Evolutionary conservation across 176 grass and related monocot genomes (phyloP).

Genomic region (Cymbopogon citratus): DNA sequence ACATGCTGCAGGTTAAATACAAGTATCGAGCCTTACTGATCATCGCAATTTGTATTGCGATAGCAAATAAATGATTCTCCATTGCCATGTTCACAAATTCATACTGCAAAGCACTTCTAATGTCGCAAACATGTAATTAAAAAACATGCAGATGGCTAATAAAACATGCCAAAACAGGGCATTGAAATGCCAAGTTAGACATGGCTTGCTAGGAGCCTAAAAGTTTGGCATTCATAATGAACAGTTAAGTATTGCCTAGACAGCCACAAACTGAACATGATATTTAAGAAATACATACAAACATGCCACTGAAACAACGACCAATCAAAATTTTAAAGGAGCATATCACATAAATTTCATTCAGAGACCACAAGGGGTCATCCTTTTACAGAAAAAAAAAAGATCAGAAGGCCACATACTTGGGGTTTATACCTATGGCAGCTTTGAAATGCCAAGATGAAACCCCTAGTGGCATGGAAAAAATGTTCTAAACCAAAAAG

Average conservation of each 20-base stretch:
- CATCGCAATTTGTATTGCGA: background rate
- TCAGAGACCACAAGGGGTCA: background rate
- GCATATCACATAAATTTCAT: background rate
- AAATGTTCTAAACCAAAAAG: no score
- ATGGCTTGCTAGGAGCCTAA: background rate
- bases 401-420: background rate
- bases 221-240: background rate
- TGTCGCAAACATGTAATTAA: background rate
- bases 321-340: background rate
- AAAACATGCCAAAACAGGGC: background rate
- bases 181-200: background rate
- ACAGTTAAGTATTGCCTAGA: constrained; percentile 16
- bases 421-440: background rate
- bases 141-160: background rate
- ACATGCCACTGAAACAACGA: background rate
- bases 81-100: background rate
- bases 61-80: background rate
- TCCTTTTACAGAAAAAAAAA: background rate
- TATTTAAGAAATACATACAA: constrained; percentile 3
- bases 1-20: background rate
- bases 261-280: background rate
- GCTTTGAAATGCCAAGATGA: no score
- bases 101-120: background rate
- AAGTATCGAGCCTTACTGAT: background rate
- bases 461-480: no score